These are phyloP conservation scores for Naganishia albida DNA, from an alignment of 1,284 basidiomycete genomes.

Conservation along the genomic window DNA sequence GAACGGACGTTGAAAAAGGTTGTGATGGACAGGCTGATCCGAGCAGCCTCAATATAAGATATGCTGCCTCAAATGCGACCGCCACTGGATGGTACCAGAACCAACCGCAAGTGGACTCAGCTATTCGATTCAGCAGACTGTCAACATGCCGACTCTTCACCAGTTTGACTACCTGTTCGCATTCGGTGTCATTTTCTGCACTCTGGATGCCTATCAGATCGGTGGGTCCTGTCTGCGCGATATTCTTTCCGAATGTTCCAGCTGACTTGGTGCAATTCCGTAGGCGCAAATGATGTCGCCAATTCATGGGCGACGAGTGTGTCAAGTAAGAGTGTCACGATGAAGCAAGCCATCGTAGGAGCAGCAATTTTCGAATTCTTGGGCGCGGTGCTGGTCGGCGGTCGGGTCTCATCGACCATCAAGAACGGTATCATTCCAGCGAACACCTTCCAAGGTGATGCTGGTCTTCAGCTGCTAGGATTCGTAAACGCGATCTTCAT, in stretches of 20 bases:
- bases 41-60: no score
- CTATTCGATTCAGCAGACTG: no score
- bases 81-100: no score
- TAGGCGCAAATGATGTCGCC: slow-evolving; percentile 48
- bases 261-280: neutral
- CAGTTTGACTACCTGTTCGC: slow-evolving; percentile 57
- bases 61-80: no score
- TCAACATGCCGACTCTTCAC: slow-evolving; percentile 56
- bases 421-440: slow-evolving; percentile 55
- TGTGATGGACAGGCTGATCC: no score
- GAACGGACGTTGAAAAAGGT: no score
- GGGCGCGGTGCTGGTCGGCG: slow-evolving; percentile 55
- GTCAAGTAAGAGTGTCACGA: slow-evolving; percentile 55
- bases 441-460: slow-evolving; percentile 52
- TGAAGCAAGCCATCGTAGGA: slow-evolving; percentile 54
- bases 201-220: slow-evolving; percentile 58
- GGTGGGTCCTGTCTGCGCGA: slow-evolving; percentile 39
- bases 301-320: slow-evolving; percentile 58
- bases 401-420: slow-evolving; percentile 56
- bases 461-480: slow-evolving; percentile 56
- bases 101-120: no score
- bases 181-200: slow-evolving; percentile 53
- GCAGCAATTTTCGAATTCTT: slow-evolving; percentile 57
- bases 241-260: no score
- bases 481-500: slow-evolving; percentile 55